Evolutionary conservation across 352 stramenopile species (phyloP).

Genomic region (Pseudoperonospora humuli): DNA sequence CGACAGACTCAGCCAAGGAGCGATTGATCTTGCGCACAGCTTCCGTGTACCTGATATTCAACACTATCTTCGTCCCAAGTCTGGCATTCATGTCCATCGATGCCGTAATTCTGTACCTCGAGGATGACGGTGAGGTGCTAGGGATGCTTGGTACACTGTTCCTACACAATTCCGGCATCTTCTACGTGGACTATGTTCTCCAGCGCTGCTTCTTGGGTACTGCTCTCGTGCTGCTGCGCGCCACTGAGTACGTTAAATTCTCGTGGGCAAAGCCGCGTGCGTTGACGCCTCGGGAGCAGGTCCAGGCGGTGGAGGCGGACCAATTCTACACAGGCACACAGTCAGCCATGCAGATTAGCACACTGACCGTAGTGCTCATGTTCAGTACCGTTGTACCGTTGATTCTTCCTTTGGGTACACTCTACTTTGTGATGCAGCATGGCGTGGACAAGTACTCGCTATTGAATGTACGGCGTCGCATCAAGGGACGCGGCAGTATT

Average conservation of each 20-base stretch:
- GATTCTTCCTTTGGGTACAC: constrained; percentile 66
- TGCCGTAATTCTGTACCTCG: constrained; percentile 67
- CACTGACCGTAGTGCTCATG: constrained; percentile 73
- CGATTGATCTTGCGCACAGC: constrained; percentile 73
- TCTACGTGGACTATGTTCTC: constrained; percentile 85
- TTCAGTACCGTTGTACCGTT: constrained; percentile 82
- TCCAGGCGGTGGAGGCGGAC: constrained; percentile 62
- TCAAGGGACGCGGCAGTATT: constrained; percentile 79
- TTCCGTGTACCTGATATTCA: constrained; percentile 81
- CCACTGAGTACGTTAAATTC: constrained; percentile 79
- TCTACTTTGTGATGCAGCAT: constrained; percentile 84
- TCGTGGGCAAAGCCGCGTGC: constrained; percentile 69
- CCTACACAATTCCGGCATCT: constrained; percentile 83
- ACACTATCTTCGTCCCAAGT: constrained; percentile 83
- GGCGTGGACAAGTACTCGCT: constrained; percentile 82
- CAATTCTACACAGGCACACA: constrained; percentile 81
- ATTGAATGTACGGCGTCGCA: constrained; percentile 67
- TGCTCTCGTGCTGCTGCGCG: constrained; percentile 59
- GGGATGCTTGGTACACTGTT: constrained; percentile 80
- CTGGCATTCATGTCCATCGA: constrained; percentile 84
- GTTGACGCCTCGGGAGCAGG: constrained; percentile 62
- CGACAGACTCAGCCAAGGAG: constrained; percentile 80
- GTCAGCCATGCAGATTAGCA: constrained; percentile 79
- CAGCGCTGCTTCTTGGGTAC: constrained; percentile 78
- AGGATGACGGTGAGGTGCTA: constrained; percentile 63